Conservation (phyloP, 2,329 filamentous ascomycete species). For the Exserohilum rostratum region DNA sequence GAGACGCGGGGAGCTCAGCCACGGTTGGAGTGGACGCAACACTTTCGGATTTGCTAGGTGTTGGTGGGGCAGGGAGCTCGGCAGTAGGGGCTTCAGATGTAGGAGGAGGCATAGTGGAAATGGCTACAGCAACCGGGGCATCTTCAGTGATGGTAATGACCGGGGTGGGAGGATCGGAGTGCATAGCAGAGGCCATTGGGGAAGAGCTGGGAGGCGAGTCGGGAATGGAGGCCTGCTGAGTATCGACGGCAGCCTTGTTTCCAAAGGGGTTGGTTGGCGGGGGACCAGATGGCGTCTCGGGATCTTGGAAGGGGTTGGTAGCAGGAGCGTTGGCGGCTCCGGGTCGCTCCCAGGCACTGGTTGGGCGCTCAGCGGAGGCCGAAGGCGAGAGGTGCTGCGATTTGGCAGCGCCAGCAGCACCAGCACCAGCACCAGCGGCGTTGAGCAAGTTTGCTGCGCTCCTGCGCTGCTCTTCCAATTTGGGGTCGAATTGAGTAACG, state of each 20-base stretch:
- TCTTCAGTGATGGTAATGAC: constrained; percentile 52
- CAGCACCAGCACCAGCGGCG: constrained; percentile 36
- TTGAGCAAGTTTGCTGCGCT: constrained; percentile 45
- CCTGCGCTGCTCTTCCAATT: constrained; percentile 58
- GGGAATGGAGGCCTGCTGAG: constrained; percentile 36
- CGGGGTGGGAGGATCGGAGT: constrained; percentile 39
- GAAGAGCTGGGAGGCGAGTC: constrained; percentile 32
- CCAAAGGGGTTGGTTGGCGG: constrained; percentile 62
- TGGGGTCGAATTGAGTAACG: constrained; percentile 81
- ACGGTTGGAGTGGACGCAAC: constrained; percentile 63
- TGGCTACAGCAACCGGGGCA: constrained; percentile 46
- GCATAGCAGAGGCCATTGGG: constrained; percentile 27
- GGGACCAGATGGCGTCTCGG: constrained; percentile 49
- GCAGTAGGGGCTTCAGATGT: constrained; percentile 34
- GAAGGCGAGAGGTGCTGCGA: constrained; percentile 26
- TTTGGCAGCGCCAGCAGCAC: constrained; percentile 33
- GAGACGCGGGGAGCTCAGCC: constrained; percentile 64
- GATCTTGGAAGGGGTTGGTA: constrained; percentile 72
- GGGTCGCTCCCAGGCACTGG: constrained; percentile 50
- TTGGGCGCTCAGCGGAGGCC: constrained; percentile 24
- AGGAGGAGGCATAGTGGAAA: constrained; percentile 37
- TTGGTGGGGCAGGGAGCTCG: constrained; percentile 40
- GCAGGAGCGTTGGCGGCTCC: constrained; percentile 48
- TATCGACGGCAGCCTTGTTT: constrained; percentile 48
- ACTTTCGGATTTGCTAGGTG: constrained; percentile 54